Evolutionary conservation across 768 basidiomycete genomes (phyloP), one percentile per base, ranked within the genome.

Genomic region (Lactarius psammicola): DNA sequence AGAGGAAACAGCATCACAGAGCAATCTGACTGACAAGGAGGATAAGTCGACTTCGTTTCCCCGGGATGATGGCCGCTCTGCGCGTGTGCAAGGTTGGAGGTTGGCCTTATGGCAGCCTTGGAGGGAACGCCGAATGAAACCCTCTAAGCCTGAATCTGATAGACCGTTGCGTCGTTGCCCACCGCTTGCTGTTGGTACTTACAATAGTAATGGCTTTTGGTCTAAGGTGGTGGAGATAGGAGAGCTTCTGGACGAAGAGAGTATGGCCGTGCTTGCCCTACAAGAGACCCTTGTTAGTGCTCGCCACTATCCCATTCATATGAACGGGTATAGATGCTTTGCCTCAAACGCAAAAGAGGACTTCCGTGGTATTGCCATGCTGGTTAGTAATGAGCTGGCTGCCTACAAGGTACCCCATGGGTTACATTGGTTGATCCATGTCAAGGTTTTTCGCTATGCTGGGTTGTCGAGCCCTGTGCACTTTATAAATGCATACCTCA

Each of bases 391-490:
- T 6, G 11, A 5, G n/a, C 13, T 26, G 0, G 49, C 23, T 0
- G 28, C 58, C 20, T 59, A 59, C 20, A 20, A 59, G 33, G 58
- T 59, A 2, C 58, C 58, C 58, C 58, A 59, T 46, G 58, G 28
- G 13, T 1, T 31, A 33, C 26, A 7, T 31, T 59, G 58, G 58
- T 2, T 59, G 42, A 18, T 46, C 30, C 42, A 59, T 59, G 58
- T 59, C 42, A 59, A 59, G 6, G 30, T 59, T 0, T 59, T 59
- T 33, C 26, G 38, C 2, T 59, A 59, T 33, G 58, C 30, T 9
- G 58, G 42, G 23, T n/a, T 11, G 2, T 5, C 18, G 0, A 30
- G 58, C 30, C 58, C 58, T n/a, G 33, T 23, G 23, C 58, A 59
- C 9, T n/a, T 46, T 2, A 20, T 59, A 1, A 46, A 46, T 46